Evolutionary conservation across 306 rosid genomes (phyloP).

Genomic region (barrel medic (Medicago truncatula)): MtrunA17r5.0-ANR NC_053048.1:44977501-44978000

Average conservation of each 20-base stretch:
- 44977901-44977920: conserved; percentile 96
- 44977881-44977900: conserved; percentile 95
- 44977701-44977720: conserved; percentile 53
- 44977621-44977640: too few relatives aligned
- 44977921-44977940: conserved; percentile 51
- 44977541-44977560: conserved; percentile 14
- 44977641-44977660: too few relatives aligned
- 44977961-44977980: conserved; percentile 22
- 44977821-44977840: conserved; percentile 93
- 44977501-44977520: conserved; percentile 49
- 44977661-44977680: background rate
- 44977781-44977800: conserved; percentile 95
- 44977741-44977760: conserved; percentile 68
- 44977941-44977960: background rate
- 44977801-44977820: conserved; percentile 95
- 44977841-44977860: conserved; percentile 98
- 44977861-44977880: conserved; percentile 98
- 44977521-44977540: conserved; percentile 25
- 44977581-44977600: background rate
- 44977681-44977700: conserved; percentile 19
- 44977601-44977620: too few relatives aligned
- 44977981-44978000: conserved; percentile 55
- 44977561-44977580: conserved; percentile 18
- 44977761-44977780: conserved; percentile 72
- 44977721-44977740: conserved; percentile 86